phyloP scores from a whole-genome alignment of 2,329 filamentous ascomycete genomes.

The Penicillium sp. region DNA sequence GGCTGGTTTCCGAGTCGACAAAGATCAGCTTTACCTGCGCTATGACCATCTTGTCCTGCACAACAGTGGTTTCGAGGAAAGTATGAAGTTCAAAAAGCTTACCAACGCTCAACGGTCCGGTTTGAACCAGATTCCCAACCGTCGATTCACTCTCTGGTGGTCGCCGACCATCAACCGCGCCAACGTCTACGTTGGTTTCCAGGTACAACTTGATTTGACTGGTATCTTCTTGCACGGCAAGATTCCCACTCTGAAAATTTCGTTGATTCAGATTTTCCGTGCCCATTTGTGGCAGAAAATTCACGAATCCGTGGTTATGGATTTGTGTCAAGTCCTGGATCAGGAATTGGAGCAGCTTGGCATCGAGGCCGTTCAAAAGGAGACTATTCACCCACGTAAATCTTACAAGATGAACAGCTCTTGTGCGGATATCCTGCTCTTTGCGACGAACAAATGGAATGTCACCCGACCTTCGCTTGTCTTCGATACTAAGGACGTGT shows the following conservation, averaged over 20 bases:
- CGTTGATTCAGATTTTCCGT: constrained; percentile 97
- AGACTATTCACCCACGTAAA: constrained; percentile 98
- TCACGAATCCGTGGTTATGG: constrained; percentile 98
- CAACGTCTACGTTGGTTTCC: constrained; percentile 99
- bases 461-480: constrained; percentile 89
- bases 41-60: constrained; percentile 52
- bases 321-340: constrained; percentile 96
- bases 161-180: constrained; percentile 89
- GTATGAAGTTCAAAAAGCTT: constrained; percentile 98
- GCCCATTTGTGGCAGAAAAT: constrained; percentile 99
- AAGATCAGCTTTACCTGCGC: constrained; percentile 53
- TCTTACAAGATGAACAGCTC: constrained; percentile 99
- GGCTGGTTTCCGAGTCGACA: constrained; percentile 54
- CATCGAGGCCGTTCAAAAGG: constrained; percentile 97
- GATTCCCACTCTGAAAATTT: constrained; percentile 97
- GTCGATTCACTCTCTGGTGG: constrained; percentile 99
- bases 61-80: constrained; percentile 53
- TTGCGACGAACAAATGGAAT: constrained; percentile 98
- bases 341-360: constrained; percentile 93
- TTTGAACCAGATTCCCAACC: constrained; percentile 97
- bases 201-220: constrained; percentile 94
- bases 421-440: constrained; percentile 93
- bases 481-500: constrained; percentile 94
- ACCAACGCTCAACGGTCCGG: constrained; percentile 96
- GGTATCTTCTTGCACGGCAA: constrained; percentile 99